Conservation (phyloP, 805 yeast species). For the Maudiozyma bulderi region DNA sequence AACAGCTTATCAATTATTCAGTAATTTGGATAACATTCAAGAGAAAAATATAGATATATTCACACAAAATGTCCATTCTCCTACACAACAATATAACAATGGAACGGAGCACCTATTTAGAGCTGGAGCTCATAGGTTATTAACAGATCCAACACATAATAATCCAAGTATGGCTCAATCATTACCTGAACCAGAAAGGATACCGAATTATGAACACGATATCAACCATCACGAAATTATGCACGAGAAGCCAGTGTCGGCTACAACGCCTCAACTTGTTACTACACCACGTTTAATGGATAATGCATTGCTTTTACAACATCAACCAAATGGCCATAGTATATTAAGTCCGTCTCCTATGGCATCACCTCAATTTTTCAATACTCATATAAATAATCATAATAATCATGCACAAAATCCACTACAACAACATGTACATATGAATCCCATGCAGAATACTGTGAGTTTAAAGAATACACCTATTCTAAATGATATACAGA, state of each 20-base stretch:
- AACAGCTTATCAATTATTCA: slow-evolving; percentile 27
- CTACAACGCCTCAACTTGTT: neutral
- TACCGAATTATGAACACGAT: neutral
- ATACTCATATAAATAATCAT: no score
- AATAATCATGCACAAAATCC: no score
- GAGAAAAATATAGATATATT: neutral
- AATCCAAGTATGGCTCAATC: neutral
- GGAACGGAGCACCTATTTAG: neutral
- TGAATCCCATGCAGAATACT: neutral
- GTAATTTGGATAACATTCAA: slow-evolving; percentile 12
- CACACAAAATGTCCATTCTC: neutral
- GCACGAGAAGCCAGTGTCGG: neutral
- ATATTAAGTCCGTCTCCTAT: neutral
- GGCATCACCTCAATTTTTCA: neutral
- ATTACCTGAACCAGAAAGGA: neutral
- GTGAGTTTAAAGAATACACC: neutral
- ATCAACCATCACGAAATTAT: neutral
- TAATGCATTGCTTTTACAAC: neutral
- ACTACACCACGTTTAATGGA: neutral
- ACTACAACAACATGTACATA: neutral
- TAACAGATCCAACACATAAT: neutral
- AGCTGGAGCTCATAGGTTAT: neutral
- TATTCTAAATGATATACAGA: neutral
- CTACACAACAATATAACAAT: neutral
- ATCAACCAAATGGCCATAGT: neutral